Evolutionary conservation across 1,284 basidiomycete genomes (phyloP), one percentile per base, ranked within the genome.

Genomic region (Cutaneotrichosporon sp.): DNA sequence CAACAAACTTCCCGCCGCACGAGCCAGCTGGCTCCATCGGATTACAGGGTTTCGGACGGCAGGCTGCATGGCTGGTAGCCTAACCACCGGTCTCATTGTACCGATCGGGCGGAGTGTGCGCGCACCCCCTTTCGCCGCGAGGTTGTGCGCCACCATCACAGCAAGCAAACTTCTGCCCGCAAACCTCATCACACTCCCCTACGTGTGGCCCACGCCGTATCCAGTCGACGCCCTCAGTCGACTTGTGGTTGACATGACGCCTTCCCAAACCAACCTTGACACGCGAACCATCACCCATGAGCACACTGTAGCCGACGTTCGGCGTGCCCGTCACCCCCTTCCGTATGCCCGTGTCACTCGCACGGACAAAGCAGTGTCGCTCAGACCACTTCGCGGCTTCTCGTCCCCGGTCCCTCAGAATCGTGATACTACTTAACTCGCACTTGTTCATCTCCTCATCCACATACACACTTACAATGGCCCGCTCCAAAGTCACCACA

Each of bases 331-430:
- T 9, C 34, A 9, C 1, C 34, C 34, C 34, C 34, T 36, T 36
- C 47, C 9, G 16, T n/a, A n/a, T 50, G 47, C 30, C 30, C 51
- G 16, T 53, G 18, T 34, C 51, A 31, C 31, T 18, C 31, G 31
- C 31, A 53, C 51, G n/a, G 30, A 53, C 51, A 53, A 53, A 31
- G 51, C 51, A 14, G 51, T 34, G 51, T 53, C 31, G 30, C 51
- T 31, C 51, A 31, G 51, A 34, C 51, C 51, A 5, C 51, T 18
- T 13, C 31, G 26, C 22, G 49, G 49, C 21, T 51, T 51, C 49
- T 51, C 22, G 14, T 30, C 11, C 21, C 22, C 49, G 5, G 16
- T 51, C 49, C 30, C 30, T 53, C 51, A 30, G 16, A 18, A 34
- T 31, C 49, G 30, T 22, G 30, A 16, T 46, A 22, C 49, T 50